Conservation (phyloP, 345 rosid species). For the Melaleuca alternifolia region DNA sequence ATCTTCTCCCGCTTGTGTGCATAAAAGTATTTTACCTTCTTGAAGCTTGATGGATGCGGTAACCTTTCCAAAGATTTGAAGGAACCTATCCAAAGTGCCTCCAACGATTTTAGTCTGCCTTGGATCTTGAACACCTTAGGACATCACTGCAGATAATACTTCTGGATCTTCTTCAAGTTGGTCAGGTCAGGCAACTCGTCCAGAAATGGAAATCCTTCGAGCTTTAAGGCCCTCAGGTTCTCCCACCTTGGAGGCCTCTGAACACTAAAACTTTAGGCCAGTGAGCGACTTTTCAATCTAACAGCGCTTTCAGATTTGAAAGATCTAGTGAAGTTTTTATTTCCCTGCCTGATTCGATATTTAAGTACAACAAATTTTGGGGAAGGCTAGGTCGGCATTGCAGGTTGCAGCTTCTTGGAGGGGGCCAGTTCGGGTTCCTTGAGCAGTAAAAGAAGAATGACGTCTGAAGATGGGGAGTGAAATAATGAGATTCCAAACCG, state of each 20-base stretch:
- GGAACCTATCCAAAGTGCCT: fast-evolving
- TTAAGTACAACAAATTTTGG: neutral
- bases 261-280: neutral
- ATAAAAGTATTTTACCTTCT: neutral
- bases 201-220: neutral
- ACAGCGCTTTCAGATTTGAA: no score
- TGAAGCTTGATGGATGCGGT: neutral
- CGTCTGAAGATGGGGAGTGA: neutral
- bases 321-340: no score
- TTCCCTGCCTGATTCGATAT: no score
- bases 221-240: neutral
- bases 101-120: neutral
- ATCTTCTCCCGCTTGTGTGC: neutral
- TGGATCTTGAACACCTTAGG: neutral
- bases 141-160: neutral
- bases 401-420: neutral
- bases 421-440: neutral
- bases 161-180: neutral
- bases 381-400: neutral
- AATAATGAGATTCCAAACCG: neutral
- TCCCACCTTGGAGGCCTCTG: neutral
- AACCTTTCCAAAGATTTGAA: neutral
- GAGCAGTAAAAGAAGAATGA: neutral
- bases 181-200: neutral
- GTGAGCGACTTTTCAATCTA: no score